Conservation (phyloP, 2,329 filamentous ascomycete genomes). For the Aquanectria penicillioides region DNA sequence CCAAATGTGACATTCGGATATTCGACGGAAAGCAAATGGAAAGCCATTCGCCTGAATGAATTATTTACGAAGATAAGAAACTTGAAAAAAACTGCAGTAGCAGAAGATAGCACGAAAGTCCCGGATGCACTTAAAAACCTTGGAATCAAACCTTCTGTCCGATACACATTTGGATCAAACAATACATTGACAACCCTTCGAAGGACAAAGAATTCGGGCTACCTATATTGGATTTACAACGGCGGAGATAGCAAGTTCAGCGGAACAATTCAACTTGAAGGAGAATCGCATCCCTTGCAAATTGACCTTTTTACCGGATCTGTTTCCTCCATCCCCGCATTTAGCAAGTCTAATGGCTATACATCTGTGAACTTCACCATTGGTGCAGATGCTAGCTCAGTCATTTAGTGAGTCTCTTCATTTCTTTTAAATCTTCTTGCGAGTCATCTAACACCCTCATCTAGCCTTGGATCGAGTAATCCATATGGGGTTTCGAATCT, state of each 20-base stretch:
- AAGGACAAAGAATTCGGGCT: neutral
- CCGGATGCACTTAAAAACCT: neutral
- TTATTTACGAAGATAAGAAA: neutral
- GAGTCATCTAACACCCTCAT: neutral
- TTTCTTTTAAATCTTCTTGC: no score
- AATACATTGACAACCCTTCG: neutral
- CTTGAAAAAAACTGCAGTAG: neutral
- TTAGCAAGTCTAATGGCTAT: neutral
- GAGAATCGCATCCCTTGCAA: neutral
- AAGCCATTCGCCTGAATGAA: neutral
- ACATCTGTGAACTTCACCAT: neutral
- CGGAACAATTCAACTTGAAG: neutral
- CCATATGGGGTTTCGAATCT: neutral
- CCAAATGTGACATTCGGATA: neutral
- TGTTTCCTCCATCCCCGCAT: neutral
- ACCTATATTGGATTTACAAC: conserved; percentile 1
- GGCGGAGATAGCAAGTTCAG: neutral
- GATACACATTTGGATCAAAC: neutral
- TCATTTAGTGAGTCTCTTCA: neutral
- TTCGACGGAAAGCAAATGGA: neutral
- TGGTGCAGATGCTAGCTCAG: neutral
- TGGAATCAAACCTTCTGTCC: neutral
- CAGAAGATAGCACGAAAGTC: neutral
- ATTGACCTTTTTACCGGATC: neutral
- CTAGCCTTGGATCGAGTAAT: neutral